Percentiles rank a stretch among this genome's conserved stretches.
Evolutionary conservation across 2,329 filamentous ascomycete genomes (phyloP).

Genomic region (Alternaria sp.): DNA sequence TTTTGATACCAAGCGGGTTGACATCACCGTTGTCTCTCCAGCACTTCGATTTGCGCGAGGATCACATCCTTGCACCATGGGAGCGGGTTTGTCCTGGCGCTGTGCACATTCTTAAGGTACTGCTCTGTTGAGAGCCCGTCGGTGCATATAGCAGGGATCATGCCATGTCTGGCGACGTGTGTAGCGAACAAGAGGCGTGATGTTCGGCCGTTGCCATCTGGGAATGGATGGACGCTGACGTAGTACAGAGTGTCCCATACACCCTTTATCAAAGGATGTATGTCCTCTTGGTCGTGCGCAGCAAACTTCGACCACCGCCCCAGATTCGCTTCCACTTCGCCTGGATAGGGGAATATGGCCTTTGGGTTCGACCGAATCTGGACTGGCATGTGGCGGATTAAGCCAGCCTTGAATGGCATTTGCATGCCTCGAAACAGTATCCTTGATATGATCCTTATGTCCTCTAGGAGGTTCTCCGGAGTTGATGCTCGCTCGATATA

Average conservation of each 20-base stretch:
- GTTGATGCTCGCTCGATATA: neutral
- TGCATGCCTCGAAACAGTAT: neutral
- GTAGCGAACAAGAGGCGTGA: neutral
- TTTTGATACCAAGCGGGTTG: neutral
- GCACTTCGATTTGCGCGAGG: neutral
- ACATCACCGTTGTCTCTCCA: neutral
- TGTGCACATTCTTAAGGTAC: neutral
- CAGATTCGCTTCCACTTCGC: neutral
- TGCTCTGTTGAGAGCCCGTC: neutral
- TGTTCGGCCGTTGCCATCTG: neutral
- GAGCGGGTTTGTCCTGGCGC: neutral
- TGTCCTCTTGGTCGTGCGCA: neutral
- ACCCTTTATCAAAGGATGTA: neutral
- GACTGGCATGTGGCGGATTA: neutral
- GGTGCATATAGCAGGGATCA: neutral
- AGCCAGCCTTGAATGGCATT: neutral
- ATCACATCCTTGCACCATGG: neutral
- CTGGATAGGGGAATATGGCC: neutral
- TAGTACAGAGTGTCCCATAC: neutral
- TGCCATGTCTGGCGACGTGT: neutral
- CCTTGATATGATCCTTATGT: neutral
- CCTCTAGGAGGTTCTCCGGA: neutral
- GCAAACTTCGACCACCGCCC: neutral
- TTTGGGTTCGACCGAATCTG: neutral
- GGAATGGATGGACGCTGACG: neutral